Base-by-base conservation (phyloP, 768 basidiomycete species). In the Auriscalpium vulgare region DNA sequence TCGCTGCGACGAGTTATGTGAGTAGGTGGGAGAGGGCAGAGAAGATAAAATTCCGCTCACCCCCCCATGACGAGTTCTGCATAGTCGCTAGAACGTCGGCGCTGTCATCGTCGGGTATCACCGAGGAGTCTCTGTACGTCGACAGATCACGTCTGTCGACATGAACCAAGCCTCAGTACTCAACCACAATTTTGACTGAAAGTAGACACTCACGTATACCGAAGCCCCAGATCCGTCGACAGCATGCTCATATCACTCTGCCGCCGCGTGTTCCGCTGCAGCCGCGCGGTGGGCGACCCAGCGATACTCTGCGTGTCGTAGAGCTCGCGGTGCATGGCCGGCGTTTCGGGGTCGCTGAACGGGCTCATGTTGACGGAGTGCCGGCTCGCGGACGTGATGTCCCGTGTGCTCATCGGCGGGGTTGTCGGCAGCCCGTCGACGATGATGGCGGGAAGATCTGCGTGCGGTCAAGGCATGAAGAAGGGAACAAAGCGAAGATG, bases 11-110 rank as follows among this genome's bases (percentile, higher is more conserved):
- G 8, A 9, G 23, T 48, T n/a, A 47, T 13, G 37, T 13, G 43
- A 13, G 3, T 48, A 21, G 17, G 7, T 3, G 9, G 16, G 36
- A 51, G 8, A 4, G 29, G 29, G 29, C 5, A 29, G 29, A 7
- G 29, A 29, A 29, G 7, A 4, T 3, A 29, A 29, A 29, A 29
- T 29, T 29, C 29, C 7, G 69, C 84, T 63, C 62, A 85, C 86
- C 85, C 63, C 82, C 81, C 87, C 87, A 88, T 51, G 81, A 74
- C n/a, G 85, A 86, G 57, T 75, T 78, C 58, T 84, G 78, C 71
- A 86, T 78, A 10, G 84, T 78, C 17, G 77, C 74, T 17, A 83
- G 67, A 19, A 85, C 73, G 55, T 78, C 72, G 8, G 59, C 54
- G 73, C 77, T 19, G 67, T 72, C 68, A 70, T 72, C 61, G 67